phyloP scores from a whole-genome alignment of 2,329 filamentous ascomycete genomes.

The Colletotrichum costaricense region DNA sequence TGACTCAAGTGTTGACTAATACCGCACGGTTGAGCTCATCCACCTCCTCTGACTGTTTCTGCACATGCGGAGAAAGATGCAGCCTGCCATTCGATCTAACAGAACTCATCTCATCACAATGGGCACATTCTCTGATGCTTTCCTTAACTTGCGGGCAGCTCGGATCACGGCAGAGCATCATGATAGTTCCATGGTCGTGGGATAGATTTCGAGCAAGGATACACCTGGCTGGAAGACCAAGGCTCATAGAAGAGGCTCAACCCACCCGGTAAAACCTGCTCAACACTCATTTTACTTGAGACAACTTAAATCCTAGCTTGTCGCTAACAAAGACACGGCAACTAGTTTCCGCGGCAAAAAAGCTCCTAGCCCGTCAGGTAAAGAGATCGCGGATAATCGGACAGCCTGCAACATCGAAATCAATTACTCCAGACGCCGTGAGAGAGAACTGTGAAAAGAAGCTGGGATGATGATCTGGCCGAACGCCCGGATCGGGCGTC shows the following conservation, averaged over 20 bases:
- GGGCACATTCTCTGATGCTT: too few relatives aligned
- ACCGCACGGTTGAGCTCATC: not conserved
- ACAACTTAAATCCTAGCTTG: not conserved
- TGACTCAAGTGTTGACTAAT: not conserved
- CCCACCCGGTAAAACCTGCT: not conserved
- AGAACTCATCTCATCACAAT: not conserved
- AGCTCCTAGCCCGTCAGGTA: not conserved
- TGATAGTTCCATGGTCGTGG: not conserved
- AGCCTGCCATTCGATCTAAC: not conserved
- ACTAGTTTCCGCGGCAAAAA: constrained; percentile 7
- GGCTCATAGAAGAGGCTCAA: not conserved
- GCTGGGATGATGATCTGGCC: not conserved
- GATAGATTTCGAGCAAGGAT: not conserved
- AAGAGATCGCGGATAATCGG: not conserved
- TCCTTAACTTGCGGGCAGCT: not conserved
- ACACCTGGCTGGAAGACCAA: not conserved
- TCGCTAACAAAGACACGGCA: too few relatives aligned
- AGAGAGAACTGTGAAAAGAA: not conserved
- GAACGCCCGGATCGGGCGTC: not conserved
- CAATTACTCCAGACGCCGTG: not conserved
- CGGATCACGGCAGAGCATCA: not conserved
- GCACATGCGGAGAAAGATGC: not conserved
- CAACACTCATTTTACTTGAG: not conserved
- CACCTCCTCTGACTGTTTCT: too few relatives aligned
- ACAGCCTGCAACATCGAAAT: constrained; percentile 43